A percentile compares a stretch with the other conserved stretches of the same genome.
Evolutionary conservation across 1,284 basidiomycete species (phyloP).

Genomic region (Tilletia horrida): DNA sequence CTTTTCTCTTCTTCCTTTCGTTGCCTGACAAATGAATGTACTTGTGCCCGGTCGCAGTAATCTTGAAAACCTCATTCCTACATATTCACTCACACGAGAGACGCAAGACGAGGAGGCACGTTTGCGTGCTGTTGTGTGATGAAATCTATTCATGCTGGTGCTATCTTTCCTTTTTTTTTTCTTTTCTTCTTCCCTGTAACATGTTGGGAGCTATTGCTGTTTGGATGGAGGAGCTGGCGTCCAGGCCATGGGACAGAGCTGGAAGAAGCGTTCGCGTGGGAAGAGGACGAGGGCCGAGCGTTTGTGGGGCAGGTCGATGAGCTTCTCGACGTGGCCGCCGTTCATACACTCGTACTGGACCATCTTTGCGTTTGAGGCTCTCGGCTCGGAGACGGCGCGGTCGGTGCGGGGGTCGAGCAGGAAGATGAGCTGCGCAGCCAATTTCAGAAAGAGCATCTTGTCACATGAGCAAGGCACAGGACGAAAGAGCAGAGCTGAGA

Average conservation of each 20-base stretch:
- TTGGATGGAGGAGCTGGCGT: constrained; percentile 17
- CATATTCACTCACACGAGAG: too few relatives aligned
- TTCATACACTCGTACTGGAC: constrained; percentile 48
- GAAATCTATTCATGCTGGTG: too few relatives aligned
- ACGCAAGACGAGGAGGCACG: too few relatives aligned
- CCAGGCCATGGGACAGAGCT: constrained; percentile 44
- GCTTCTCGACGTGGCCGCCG: constrained; percentile 51
- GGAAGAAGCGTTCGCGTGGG: constrained; percentile 47
- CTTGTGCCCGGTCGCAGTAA: not conserved
- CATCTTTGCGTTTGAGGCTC: constrained; percentile 48
- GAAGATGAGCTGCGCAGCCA: constrained; percentile 41
- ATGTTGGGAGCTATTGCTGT: too few relatives aligned
- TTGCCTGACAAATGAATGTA: not conserved
- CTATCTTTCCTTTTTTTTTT: not conserved
- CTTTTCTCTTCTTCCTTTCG: not conserved
- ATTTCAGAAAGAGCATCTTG: not conserved
- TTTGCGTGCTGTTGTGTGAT: too few relatives aligned
- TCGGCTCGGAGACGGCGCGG: constrained; percentile 44
- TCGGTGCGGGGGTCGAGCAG: constrained; percentile 41
- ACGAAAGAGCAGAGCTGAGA: too few relatives aligned
- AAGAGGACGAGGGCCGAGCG: constrained; percentile 46
- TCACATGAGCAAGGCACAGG: too few relatives aligned
- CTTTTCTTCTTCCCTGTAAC: too few relatives aligned
- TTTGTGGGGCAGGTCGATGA: constrained; percentile 49
- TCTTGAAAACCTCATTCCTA: too few relatives aligned